Base-by-base conservation (phyloP, 1,139 yeast genomes). In the Debaryomycetaceae sp. region DNA sequence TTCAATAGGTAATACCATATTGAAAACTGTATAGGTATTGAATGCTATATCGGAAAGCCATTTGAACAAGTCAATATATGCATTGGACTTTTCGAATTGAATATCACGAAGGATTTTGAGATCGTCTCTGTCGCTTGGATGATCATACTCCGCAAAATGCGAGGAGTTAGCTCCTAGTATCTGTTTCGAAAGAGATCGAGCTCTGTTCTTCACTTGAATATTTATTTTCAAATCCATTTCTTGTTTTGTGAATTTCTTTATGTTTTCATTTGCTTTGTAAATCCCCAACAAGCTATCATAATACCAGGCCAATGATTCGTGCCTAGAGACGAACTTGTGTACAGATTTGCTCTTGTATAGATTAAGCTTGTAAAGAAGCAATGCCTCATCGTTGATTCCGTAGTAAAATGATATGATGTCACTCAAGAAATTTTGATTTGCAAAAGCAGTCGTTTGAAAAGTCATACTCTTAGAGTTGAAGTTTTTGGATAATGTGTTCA, bases 231-330 rank as follows among this genome's bases (percentile, higher is more conserved):
- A 50, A 41, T 70, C 75, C 65, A 70, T 66, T 53, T 76, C 80
- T 51, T 72, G 70, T 41, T 70, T 74, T 20, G 63, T 60, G 11
- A 80, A 62, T 6, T 57, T 58, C 37, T 65, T 61, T 44, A 80
- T 62, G 42, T 69, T 66, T 17, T 58, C 60, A 55, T 73, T 69
- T 20, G 77, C 74, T 45, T 72, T 75, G 54, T 76, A 77, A 43
- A 84, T 60, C 1, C 80, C 82, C 4, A 81, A 58, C 38, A 83
- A 50, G 14, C 85, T 81, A 55, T 81, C 85, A 41, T 72, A 72
- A 60, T 81, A 81, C 89, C 90, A 84, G 0, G 85, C 80, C 42
- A 76, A 66, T 1, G 80, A 68, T 60, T 81, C 87, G 57, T 83
- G 85, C 55, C 72, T 70, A 6, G 64, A 59, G 23, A 73, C 76